phyloP scores from a whole-genome alignment of 345 rosid species.

The Moringa oleifera region DNA sequence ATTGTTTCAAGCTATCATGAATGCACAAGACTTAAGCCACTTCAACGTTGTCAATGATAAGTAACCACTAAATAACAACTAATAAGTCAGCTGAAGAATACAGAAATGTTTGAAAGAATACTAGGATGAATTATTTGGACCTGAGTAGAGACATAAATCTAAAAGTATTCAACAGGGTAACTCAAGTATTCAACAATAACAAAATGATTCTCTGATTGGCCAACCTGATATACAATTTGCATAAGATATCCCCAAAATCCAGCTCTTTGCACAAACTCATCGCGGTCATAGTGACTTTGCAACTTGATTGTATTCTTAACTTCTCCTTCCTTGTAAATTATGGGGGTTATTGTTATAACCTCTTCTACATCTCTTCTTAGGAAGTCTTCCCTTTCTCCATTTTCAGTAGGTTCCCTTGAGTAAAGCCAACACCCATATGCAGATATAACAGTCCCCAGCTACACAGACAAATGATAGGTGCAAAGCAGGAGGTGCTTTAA shows the following conservation, averaged over 20 bases:
- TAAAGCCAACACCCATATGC: conserved; percentile 69
- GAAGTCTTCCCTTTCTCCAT: conserved; percentile 20
- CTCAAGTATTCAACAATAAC: no score
- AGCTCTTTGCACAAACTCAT: conserved; percentile 36
- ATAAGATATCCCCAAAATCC: conserved; percentile 72
- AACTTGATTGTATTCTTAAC: conserved; percentile 28
- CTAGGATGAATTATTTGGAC: no score
- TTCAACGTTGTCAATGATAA: no score
- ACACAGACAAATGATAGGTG: conserved; percentile 3
- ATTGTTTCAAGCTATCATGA: no score
- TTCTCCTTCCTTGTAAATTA: conserved; percentile 14
- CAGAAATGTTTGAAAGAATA: no score
- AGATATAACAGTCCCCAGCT: conserved; percentile 69
- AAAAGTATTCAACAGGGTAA: not conserved
- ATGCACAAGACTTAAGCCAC: not conserved
- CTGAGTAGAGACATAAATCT: no score
- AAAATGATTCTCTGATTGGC: no score
- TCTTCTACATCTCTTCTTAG: conserved; percentile 26
- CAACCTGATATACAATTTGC: conserved; percentile 72
- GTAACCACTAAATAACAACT: no score
- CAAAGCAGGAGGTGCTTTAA: not conserved
- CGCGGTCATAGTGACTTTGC: conserved; percentile 37
- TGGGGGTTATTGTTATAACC: conserved; percentile 2
- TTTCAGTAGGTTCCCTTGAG: conserved; percentile 16
- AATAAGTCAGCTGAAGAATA: no score